Conservation (phyloP, 257 asterid species). For the Fraxinus anomala region DNA sequence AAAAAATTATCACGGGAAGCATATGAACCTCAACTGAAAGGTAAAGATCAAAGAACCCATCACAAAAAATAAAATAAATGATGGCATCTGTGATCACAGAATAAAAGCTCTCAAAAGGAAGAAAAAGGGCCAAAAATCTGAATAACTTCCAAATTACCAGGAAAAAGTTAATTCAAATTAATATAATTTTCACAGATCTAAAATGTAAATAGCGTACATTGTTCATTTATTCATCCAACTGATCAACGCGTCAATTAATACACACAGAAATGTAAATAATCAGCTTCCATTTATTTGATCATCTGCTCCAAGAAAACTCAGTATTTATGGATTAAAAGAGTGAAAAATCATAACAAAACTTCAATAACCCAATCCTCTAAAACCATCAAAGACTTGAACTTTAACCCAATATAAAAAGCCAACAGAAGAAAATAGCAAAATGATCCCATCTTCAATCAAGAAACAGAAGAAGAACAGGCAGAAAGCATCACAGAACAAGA, state of each 20-base stretch:
- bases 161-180: not conserved
- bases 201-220: not conserved
- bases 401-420: not conserved
- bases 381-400: conserved; percentile 24
- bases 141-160: conserved; percentile 3
- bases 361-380: not conserved
- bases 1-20: conserved; percentile 31
- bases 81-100: conserved; percentile 12
- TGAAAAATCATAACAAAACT: not conserved
- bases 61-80: not conserved
- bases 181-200: conserved; percentile 31
- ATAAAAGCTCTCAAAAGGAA: not conserved
- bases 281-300: conserved; percentile 11
- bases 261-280: not conserved
- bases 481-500: not conserved
- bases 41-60: conserved; percentile 15
- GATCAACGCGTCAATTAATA: not conserved
- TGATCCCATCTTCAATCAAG: not conserved
- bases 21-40: conserved; percentile 33
- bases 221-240: not conserved
- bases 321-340: not conserved
- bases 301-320: not conserved
- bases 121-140: conserved; percentile 29
- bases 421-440: not conserved
- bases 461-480: not conserved